These are phyloP conservation scores for Lodderomyces metapsilosis DNA, from an alignment of 1,139 yeast species.

Conservation along the genomic window DNA sequence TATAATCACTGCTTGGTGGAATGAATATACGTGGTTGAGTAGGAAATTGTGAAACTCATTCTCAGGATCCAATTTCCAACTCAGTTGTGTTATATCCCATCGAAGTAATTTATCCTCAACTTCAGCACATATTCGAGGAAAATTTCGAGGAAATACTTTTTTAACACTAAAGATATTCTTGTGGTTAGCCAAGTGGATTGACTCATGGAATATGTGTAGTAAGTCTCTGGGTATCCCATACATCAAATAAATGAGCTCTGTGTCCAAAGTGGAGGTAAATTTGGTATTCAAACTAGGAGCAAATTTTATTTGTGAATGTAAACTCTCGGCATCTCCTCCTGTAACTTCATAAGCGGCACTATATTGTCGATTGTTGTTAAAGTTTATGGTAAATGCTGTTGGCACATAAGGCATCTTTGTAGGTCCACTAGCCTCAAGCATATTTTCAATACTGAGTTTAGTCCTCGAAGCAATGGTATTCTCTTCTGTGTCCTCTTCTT, in stretches of 20 bases:
- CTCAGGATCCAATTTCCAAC: conserved; percentile 35
- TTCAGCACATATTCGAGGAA: conserved; percentile 55
- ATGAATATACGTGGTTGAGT: conserved; percentile 35
- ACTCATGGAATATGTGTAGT: conserved; percentile 43
- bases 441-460: conserved; percentile 19
- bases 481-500: conserved; percentile 17
- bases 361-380: conserved; percentile 15
- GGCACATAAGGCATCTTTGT: conserved; percentile 15
- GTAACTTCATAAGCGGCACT: conserved; percentile 7
- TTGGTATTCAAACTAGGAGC: conserved; percentile 5
- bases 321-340: background rate
- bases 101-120: conserved; percentile 46
- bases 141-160: conserved; percentile 50
- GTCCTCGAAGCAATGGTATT: conserved; percentile 8
- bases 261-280: conserved; percentile 12
- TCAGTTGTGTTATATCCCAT: conserved; percentile 37
- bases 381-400: conserved; percentile 25
- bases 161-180: conserved; percentile 47
- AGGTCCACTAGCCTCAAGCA: conserved; percentile 14
- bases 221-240: conserved; percentile 50
- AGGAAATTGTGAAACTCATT: conserved; percentile 36
- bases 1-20: conserved; percentile 44
- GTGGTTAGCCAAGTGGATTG: conserved; percentile 51
- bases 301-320: background rate
- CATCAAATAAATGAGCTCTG: conserved; percentile 36